These are phyloP conservation scores for Trichoderma hamatum DNA, from an alignment of 2,329 filamentous ascomycete genomes.

Conservation along the genomic window DNA sequence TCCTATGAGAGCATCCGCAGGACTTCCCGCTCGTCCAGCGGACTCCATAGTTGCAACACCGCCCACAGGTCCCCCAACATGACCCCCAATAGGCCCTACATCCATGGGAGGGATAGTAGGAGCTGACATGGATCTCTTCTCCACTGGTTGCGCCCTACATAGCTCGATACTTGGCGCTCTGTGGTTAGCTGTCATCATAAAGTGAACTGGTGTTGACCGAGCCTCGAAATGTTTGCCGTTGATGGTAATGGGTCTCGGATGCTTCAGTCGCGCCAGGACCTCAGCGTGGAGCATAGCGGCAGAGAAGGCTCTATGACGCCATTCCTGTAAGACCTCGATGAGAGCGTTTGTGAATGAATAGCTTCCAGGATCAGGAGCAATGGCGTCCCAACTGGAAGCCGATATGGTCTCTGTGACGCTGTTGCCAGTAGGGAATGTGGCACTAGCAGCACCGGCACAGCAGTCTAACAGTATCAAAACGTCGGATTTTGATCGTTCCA, in stretches of 20 bases:
- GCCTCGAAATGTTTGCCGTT: constrained; percentile 62
- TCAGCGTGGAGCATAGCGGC: constrained; percentile 65
- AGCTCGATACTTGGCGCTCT: constrained; percentile 62
- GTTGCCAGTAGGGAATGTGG: constrained; percentile 59
- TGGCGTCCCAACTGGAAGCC: constrained; percentile 64
- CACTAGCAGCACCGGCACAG: constrained; percentile 62
- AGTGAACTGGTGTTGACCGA: constrained; percentile 62
- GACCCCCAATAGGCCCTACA: constrained; percentile 23
- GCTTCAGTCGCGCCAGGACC: constrained; percentile 61
- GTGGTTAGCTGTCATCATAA: constrained; percentile 66
- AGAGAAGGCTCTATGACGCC: constrained; percentile 58
- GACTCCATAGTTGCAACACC: not conserved
- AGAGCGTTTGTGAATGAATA: constrained; percentile 63
- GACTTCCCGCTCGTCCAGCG: constrained; percentile 36
- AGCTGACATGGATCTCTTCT: constrained; percentile 32
- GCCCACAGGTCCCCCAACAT: constrained; percentile 11
- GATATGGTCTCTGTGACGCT: constrained; percentile 66
- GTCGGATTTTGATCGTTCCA: constrained; percentile 61
- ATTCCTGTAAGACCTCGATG: constrained; percentile 62
- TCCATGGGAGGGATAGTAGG: constrained; percentile 32
- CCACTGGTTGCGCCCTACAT: constrained; percentile 40
- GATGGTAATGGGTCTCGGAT: constrained; percentile 59
- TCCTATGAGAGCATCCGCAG: constrained; percentile 31
- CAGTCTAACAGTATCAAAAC: constrained; percentile 62
- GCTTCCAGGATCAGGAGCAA: constrained; percentile 60